These are phyloP conservation scores for Tetrapisispora arboricola DNA, from an alignment of 805 yeast genomes.

Conservation along the genomic window DNA sequence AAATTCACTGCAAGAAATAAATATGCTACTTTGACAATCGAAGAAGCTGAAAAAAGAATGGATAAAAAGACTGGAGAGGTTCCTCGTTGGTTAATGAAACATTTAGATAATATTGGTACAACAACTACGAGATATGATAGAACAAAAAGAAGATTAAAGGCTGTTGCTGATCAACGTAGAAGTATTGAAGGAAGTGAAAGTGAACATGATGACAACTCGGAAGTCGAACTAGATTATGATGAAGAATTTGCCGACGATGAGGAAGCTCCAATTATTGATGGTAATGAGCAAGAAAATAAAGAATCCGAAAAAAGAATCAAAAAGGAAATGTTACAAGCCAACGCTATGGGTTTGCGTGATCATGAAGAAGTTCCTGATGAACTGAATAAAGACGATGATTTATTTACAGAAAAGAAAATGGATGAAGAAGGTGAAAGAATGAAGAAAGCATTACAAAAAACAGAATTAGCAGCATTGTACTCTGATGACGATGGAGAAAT, in stretches of 20 bases:
- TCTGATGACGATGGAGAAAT: slow-evolving; percentile 84
- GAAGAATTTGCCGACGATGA: slow-evolving; percentile 98
- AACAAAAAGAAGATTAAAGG: slow-evolving; percentile 36
- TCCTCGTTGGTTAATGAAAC: slow-evolving; percentile 94
- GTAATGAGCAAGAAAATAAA: slow-evolving; percentile 88
- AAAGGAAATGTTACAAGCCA: slow-evolving; percentile 75
- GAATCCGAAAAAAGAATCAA: slow-evolving; percentile 78
- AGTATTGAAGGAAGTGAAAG: slow-evolving; percentile 30
- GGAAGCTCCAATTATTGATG: slow-evolving; percentile 96
- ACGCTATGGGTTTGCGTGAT: slow-evolving; percentile 55
- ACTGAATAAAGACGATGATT: slow-evolving; percentile 58
- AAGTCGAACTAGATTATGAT: slow-evolving; percentile 87
- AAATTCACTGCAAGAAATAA: slow-evolving; percentile 87
- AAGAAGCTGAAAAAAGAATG: slow-evolving; percentile 95
- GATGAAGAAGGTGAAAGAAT: slow-evolving; percentile 87
- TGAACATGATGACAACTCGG: slow-evolving; percentile 55
- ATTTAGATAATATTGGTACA: slow-evolving; percentile 55
- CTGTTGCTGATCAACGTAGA: slow-evolving; percentile 36
- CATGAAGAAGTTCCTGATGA: slow-evolving; percentile 47
- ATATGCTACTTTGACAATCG: slow-evolving; percentile 86
- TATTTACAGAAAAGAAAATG: slow-evolving; percentile 64
- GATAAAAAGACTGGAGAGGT: slow-evolving; percentile 58
- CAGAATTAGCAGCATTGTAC: slow-evolving; percentile 65
- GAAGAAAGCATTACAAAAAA: slow-evolving; percentile 69
- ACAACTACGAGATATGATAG: slow-evolving; percentile 43